Evolutionary conservation across 768 basidiomycete genomes (phyloP), one percentile per base, ranked within the genome.

Genomic region (Leucocoprinus birnbaumii): DNA sequence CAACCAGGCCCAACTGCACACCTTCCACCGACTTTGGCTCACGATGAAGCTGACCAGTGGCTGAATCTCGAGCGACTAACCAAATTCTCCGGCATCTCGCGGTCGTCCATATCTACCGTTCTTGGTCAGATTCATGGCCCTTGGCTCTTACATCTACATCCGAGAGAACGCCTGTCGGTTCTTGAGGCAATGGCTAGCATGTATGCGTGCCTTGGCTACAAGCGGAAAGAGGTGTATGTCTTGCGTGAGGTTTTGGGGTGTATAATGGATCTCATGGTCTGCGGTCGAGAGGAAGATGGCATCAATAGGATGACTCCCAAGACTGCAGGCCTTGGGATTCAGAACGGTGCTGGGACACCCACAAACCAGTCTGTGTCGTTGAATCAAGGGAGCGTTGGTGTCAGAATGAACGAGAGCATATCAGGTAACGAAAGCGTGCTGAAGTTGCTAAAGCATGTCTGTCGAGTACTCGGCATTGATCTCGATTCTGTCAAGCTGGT

Each of bases 401-500:
- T 93, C 27, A 77, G 91, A 60, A 73, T 86, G 49, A 84, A 79
- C 59, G 92, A 95, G 70, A 84, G 82, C 55, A 70, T 80, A 2
- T 84, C 85, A 18, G 94, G 94, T 4, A 98, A 96, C 65, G 80
- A 81, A 48, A 92, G 90, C 58, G 70, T 97, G n/a, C 71, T 96
- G 52, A 76, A 68, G 53, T 69, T 97, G 16, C 77, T 95, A 60
- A 86, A 81, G 59, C 76, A 90, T 66, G 76, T 90, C 13, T 90
- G 90, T 73, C 80, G 77, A 56, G 80, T 88, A 5, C 84, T 96
- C 58, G 95, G 95, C 2, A 80, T 98, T 59, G 77, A 92, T 66
- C 75, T 97, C 26, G 85, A 86, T 60, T 79, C 86, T 13, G 87
- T 93, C 21, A 76, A 73, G 48, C 63, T 89, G 26, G 65, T 80